Evolutionary conservation across 345 rosid genomes (phyloP), one percentile per base, ranked within the genome.

Genomic region (Fremontodendron californicum): DNA sequence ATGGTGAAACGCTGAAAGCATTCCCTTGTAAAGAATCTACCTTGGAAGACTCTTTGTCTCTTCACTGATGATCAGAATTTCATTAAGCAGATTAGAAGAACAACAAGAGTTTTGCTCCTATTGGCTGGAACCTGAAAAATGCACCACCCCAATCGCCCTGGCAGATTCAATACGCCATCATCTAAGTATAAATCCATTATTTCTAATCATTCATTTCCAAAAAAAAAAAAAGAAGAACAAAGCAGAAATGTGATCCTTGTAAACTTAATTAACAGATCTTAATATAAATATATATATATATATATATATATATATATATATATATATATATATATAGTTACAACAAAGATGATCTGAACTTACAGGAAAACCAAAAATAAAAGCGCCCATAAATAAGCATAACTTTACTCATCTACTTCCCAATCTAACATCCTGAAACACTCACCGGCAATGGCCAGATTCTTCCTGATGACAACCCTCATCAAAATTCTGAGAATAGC

Each of bases 401-500:
- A 54, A 43, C 2, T 11, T 60, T 70, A 61, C 43, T 74, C 63
- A 13, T 72, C 83, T 10, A 82, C 78, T 29, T 45, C 81, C 74
- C 84, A 81, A 78, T 78, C 84, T 75, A 46, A 78, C 82, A 43
- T 78, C 75, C 58, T 39, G 45, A 13, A 61, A 74, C 35, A 77
- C 76, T 13, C 63, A 69, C 11, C 77, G 75, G 19, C 21, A 58
- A 3, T 75, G 77, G 31, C 75, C 72, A 37, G 84, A 73, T 12
- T 84, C 83, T 48, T 86, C 67, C 40, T 18, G 46, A 61, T 78
- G 79, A 29, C 55, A 78, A 4, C 93, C 90, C 60, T 93, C 93
- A 42, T 93, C 98, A 48, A 93, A 93, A 25, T 93, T 93, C 86
- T 85, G 91, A 0, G 92, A 82, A 75, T 93, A 93, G 81, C 98